Percentiles rank a stretch among this genome's conserved stretches.
Conservation (phyloP, 2,329 filamentous ascomycete species). For the Myriosclerotinia duriaeana region DNA sequence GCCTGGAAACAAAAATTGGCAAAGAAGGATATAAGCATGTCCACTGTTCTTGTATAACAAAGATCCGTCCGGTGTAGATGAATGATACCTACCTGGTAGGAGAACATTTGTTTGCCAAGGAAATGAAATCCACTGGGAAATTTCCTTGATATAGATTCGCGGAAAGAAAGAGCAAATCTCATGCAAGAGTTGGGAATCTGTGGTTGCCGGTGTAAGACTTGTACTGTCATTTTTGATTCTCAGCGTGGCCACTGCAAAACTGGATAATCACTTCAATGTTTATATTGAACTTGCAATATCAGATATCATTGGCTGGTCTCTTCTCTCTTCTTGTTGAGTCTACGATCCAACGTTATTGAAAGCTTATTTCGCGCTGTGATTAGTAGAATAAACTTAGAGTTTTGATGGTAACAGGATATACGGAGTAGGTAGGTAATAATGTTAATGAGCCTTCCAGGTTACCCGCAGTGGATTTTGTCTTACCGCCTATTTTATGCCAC, state of each 20-base stretch:
- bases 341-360: background rate
- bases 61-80: background rate
- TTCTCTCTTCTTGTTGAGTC: background rate
- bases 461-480: background rate
- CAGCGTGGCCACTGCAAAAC: background rate
- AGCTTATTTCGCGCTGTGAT: background rate
- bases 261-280: background rate
- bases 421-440: no score
- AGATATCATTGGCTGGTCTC: background rate
- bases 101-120: background rate
- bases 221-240: background rate
- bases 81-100: background rate
- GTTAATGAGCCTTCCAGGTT: no score
- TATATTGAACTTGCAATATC: background rate
- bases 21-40: background rate
- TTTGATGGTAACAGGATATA: background rate
- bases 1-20: background rate
- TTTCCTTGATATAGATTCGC: background rate
- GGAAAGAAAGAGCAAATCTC: background rate
- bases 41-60: background rate
- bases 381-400: background rate
- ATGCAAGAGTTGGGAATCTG: background rate
- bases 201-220: background rate
- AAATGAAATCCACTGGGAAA: background rate
- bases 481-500: slow-evolving; percentile 3